Base-by-base conservation (phyloP, 1,284 basidiomycete genomes). In the Phellopilus nigrolimitatus region DNA sequence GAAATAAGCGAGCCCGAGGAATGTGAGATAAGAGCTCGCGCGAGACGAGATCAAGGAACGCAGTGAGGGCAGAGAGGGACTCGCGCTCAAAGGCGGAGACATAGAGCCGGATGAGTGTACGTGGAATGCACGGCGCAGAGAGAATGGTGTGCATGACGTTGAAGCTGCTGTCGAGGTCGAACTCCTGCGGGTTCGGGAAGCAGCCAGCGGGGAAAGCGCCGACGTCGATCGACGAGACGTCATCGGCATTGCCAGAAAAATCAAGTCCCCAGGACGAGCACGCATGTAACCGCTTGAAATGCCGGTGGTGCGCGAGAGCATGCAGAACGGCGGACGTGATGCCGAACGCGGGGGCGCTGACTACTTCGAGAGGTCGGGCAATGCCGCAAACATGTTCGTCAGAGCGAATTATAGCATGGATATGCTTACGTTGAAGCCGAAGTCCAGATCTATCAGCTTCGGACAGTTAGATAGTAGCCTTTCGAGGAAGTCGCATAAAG, bases 161-260 rank as follows among this genome's bases (percentile, higher is more conserved):
- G 22, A 47, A 47, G 3, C 17, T 24, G 24, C 46, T 31, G 37
- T 47, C 46, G 4, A 47, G 36, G 28, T 47, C 46, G 34, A 47
- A 33, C 21, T 47, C 46, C 13, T 22, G 15, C 4, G 37, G 46
- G 21, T 37, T 15, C 24, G 46, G 34, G 34, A 47, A 47, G 27
- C 17, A 7, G 17, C 37, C 30, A 13, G 12, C 22, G n/a, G 46
- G 28, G 34, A 47, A 22, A 38, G 21, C 46, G 34, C 31, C 21
- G 10, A 47, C 46, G 24, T 47, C 46, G 25, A 47, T 47, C 34
- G 46, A n/a, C 25, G n/a, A n/a, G n/a, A n/a, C n/a, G n/a, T n/a
- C n/a, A n/a, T n/a, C n/a, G n/a, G n/a, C n/a, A n/a, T n/a, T 47
- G 15, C 37, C 46, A 8, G 36, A 15, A 25, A 25, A 22, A 12